Evolutionary conservation across 148 eudicot genomes (phyloP).

Genomic region (Rhododendron henanense): DNA sequence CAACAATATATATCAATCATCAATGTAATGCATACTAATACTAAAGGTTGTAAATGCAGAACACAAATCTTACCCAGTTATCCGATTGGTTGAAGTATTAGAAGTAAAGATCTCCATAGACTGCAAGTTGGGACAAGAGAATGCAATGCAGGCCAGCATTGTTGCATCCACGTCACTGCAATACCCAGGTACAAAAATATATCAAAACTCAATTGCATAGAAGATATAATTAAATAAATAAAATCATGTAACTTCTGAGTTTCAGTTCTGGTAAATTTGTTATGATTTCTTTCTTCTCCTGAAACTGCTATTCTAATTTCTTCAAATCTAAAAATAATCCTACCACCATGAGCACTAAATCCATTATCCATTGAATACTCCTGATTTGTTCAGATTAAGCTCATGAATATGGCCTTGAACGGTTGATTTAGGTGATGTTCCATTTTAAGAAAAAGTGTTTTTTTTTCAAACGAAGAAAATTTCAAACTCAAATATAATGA

Average conservation of each 20-base stretch:
- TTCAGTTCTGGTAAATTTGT: not conserved
- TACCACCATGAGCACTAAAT: not conserved
- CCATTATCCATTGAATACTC: not conserved
- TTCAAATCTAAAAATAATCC: not conserved
- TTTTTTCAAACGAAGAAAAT: no score
- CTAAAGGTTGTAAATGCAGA: not conserved
- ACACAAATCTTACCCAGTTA: slow-evolving; percentile 61
- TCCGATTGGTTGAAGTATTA: slow-evolving; percentile 55
- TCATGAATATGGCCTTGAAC: not conserved
- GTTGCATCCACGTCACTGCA: slow-evolving; percentile 96
- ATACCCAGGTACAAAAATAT: slow-evolving; percentile 10
- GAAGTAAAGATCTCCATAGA: slow-evolving; percentile 65
- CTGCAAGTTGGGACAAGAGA: slow-evolving; percentile 87
- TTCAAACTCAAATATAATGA: no score
- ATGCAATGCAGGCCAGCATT: slow-evolving; percentile 90
- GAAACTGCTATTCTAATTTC: not conserved
- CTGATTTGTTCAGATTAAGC: not conserved
- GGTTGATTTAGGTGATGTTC: not conserved
- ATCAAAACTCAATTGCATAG: not conserved
- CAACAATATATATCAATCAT: not conserved
- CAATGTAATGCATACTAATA: not conserved
- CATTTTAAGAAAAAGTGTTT: no score
- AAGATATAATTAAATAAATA: no score
- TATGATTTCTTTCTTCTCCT: not conserved
- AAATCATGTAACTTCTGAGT: not conserved